phyloP scores from a whole-genome alignment of 257 asterid species.

The Solanum appendiculatum region DNA sequence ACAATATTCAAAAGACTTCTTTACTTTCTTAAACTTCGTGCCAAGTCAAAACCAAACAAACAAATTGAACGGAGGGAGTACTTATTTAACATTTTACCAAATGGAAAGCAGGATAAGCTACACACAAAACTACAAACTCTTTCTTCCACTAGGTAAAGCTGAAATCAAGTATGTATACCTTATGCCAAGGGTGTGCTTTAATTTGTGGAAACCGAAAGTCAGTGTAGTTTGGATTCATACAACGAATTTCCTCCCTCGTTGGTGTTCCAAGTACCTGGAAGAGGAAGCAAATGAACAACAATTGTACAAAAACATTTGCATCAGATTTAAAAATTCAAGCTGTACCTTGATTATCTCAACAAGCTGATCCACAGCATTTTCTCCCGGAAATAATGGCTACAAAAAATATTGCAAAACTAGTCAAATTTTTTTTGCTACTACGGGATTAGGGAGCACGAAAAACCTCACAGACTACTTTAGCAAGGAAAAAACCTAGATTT shows the following conservation, averaged over 20 bases:
- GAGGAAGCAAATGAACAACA: slow-evolving; percentile 5
- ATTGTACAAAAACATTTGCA: background rate
- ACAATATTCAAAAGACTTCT: background rate
- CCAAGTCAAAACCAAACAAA: background rate
- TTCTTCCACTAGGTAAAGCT: background rate
- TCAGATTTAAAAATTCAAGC: background rate
- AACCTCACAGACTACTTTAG: background rate
- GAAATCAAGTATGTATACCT: slow-evolving; percentile 30
- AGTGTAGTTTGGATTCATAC: slow-evolving; percentile 87
- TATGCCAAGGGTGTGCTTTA: slow-evolving; percentile 97
- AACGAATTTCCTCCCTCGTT: slow-evolving; percentile 89
- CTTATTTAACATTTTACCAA: background rate
- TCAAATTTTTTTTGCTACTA: background rate
- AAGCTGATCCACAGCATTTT: slow-evolving; percentile 91
- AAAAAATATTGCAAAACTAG: background rate
- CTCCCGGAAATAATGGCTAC: slow-evolving; percentile 95
- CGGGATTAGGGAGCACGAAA: background rate
- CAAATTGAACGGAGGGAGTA: background rate
- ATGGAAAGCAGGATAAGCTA: background rate
- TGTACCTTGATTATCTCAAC: slow-evolving; percentile 90
- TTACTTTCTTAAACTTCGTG: background rate
- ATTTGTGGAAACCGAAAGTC: slow-evolving; percentile 92
- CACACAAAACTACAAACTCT: background rate
- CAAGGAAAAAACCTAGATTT: background rate
- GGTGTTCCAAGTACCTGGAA: slow-evolving; percentile 94